Base-by-base conservation (phyloP, 1,284 basidiomycete genomes). In the Ceratobasidium sp. region DNA sequence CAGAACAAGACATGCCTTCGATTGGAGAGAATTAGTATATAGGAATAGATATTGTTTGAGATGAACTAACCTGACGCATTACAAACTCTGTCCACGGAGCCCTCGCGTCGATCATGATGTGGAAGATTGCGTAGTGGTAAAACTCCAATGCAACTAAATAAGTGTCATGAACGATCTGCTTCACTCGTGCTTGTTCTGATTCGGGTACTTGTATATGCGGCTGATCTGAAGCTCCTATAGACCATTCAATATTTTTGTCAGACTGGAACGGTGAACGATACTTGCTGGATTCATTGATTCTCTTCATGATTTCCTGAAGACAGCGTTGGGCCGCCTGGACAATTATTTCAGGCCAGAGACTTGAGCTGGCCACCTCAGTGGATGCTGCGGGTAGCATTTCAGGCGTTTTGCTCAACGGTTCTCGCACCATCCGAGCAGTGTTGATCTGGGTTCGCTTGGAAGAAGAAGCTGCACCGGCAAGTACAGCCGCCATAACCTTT, bases 41-140 rank as follows among this genome's bases (percentile, higher is more conserved):
- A 12, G 6, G 39, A 16, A 26, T 21, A 39, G 10, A 36, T 23
- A 8, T 32, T 36, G 18, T 39, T 12, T n/a, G 34, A 12, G 23
- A 16, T 32, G 18, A 61, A 55, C 64, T n/a, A 34, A 67, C 64
- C 36, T 55, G 64, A 10, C 48, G 50, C 34, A 67, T 21, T n/a
- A 53, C 4, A 18, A 36, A 41, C 36, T 32, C 21, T 16, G 64
- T 67, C 52, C 52, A 55, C 18, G 5, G 32, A 43, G 21, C 50
- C 55, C 23, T 34, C 3, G 34, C 9, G 30, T 48, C 43, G 2
- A 67, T 32, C 64, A 67, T 53, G 14, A 55, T 28, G 26, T 67
- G 52, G 9, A 67, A 50, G 36, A 48, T 48, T 30, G 50, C 48
- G 26, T 48, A 18, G 36, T 21, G 32, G 50, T 67, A 67, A n/a